Evolutionary conservation across 2,329 filamentous ascomycete species (phyloP).

Genomic region (Neonectria faginata): DNA sequence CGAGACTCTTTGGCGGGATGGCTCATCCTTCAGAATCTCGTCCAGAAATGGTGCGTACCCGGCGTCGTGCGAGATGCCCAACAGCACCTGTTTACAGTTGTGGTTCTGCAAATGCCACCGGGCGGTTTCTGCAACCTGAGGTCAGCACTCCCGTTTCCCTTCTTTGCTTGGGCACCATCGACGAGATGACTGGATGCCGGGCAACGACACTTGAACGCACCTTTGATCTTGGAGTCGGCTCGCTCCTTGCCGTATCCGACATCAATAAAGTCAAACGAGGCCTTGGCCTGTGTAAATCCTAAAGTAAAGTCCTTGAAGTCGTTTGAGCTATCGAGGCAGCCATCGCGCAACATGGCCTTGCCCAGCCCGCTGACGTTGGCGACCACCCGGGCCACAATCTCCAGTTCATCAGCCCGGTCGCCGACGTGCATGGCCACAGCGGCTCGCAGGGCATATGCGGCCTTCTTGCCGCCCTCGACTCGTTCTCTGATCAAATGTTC

Average conservation of each 20-base stretch:
- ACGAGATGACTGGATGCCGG: background rate
- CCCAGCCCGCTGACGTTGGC: slow-evolving; percentile 65
- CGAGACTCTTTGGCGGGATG: slow-evolving; percentile 58
- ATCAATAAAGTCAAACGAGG: slow-evolving; percentile 73
- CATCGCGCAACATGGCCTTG: slow-evolving; percentile 62
- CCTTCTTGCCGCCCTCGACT: slow-evolving; percentile 65
- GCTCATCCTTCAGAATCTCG: slow-evolving; percentile 61
- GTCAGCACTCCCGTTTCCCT: slow-evolving; percentile 24
- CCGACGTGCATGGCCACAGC: slow-evolving; percentile 61
- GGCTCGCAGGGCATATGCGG: slow-evolving; percentile 61
- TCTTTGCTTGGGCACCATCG: background rate
- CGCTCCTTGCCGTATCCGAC: slow-evolving; percentile 70
- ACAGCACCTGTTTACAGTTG: slow-evolving; percentile 71
- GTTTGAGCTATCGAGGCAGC: slow-evolving; percentile 56
- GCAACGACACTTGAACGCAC: slow-evolving; percentile 49
- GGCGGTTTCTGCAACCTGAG: slow-evolving; percentile 56
- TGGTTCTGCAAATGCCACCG: slow-evolving; percentile 69
- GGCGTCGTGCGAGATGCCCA: slow-evolving; percentile 72
- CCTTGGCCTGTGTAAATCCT: slow-evolving; percentile 70
- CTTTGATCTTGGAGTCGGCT: slow-evolving; percentile 70
- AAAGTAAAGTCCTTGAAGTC: slow-evolving; percentile 67
- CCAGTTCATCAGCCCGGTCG: slow-evolving; percentile 58
- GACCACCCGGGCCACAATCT: slow-evolving; percentile 68
- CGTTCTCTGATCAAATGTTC: slow-evolving; percentile 66
- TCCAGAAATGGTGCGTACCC: slow-evolving; percentile 71